Percentiles rank a stretch among this genome's conserved stretches.
phyloP scores from a whole-genome alignment of 345 rosid genomes.

The Syzygium aqueum region DNA sequence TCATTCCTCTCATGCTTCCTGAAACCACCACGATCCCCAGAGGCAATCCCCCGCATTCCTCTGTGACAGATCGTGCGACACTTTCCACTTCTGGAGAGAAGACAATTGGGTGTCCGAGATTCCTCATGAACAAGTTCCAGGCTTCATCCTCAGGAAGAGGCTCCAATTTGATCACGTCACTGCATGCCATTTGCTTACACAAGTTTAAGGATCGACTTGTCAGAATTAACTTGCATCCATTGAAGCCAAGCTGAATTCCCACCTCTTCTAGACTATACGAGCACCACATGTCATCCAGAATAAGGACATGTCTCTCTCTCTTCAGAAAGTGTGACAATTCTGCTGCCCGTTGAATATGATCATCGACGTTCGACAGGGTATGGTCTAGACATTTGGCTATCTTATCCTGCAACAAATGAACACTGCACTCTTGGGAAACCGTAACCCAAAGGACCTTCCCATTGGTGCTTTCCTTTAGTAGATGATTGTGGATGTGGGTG shows the following conservation, averaged over 20 bases:
- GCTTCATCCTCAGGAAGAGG: conserved; percentile 3
- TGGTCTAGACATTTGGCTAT: neutral
- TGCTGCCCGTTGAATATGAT: neutral
- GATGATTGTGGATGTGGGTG: conserved; percentile 1
- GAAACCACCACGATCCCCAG: conserved; percentile 3
- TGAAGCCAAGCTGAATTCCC: neutral
- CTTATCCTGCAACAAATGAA: conserved; percentile 1
- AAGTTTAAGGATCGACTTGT: conserved; percentile 9
- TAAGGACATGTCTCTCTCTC: neutral
- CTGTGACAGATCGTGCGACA: neutral
- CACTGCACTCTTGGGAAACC: neutral
- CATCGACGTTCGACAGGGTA: neutral
- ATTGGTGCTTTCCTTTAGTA: neutral
- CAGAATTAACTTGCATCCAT: conserved; percentile 10
- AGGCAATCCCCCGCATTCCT: conserved; percentile 14
- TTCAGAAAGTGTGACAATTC: neutral
- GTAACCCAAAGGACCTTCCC: conserved; percentile 6
- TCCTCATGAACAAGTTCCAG: neutral
- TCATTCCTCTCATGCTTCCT: neutral
- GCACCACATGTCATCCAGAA: conserved; percentile 17
- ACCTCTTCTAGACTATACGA: neutral
- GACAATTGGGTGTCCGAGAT: neutral
- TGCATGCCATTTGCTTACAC: neutral
- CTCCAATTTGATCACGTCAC: neutral
- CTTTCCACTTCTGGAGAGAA: neutral